These are phyloP conservation scores for Spathaspora passalidarum DNA, from an alignment of 805 yeast genomes.

Conservation along the genomic window DNA sequence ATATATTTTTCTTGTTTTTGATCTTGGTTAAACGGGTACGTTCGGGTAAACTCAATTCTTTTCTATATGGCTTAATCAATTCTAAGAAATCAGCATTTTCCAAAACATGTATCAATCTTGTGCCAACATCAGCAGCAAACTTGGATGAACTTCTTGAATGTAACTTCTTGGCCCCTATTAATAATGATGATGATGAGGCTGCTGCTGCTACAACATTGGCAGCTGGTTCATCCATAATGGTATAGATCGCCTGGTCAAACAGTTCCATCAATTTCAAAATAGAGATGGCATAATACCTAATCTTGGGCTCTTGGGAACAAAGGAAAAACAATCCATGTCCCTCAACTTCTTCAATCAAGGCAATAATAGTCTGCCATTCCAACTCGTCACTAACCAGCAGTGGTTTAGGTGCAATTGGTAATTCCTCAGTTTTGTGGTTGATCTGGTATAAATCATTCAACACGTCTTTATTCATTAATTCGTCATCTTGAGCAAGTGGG, in stretches of 20 bases:
- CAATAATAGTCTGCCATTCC: constrained; percentile 74
- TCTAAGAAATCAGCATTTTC: constrained; percentile 68
- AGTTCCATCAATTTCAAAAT: constrained; percentile 77
- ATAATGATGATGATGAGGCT: no score
- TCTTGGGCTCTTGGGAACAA: constrained; percentile 78
- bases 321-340: constrained; percentile 92
- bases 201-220: constrained; percentile 1
- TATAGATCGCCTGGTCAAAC: constrained; percentile 80
- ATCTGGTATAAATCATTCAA: constrained; percentile 44
- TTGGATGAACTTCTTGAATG: constrained; percentile 64
- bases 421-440: constrained; percentile 40
- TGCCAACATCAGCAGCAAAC: constrained; percentile 76
- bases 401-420: constrained; percentile 9
- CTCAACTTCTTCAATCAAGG: constrained; percentile 91
- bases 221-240: constrained; percentile 29
- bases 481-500: constrained; percentile 32
- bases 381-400: constrained; percentile 51
- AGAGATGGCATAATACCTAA: constrained; percentile 72
- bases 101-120: constrained; percentile 71
- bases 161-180: constrained; percentile 13
- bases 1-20: constrained; percentile 58
- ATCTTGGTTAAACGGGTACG: constrained; percentile 65
- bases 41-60: constrained; percentile 71
- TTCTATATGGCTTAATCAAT: constrained; percentile 50
- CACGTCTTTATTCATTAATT: constrained; percentile 34